Evolutionary conservation across 202 grass and related monocot genomes (phyloP).

Genomic region (Hordeum pubiflorum): DNA sequence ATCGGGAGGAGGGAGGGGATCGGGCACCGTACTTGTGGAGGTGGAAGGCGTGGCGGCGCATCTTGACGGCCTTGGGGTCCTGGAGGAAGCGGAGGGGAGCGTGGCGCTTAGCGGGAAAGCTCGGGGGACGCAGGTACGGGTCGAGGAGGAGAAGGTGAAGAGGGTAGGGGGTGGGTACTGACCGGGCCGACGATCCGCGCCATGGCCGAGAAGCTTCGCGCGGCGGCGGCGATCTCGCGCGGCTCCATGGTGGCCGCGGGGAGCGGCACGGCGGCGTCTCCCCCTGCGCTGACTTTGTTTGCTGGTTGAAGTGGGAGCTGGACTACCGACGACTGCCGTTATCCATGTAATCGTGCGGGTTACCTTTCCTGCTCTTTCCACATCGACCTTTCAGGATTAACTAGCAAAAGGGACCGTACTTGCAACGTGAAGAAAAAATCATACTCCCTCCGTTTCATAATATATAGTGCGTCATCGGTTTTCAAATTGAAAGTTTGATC

Average conservation of each 20-base stretch:
- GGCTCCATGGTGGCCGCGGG: conserved; percentile 37
- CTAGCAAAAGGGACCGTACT: no score
- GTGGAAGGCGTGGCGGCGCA: conserved; percentile 77
- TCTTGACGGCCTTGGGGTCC: conserved; percentile 88
- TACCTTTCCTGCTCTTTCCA: no score
- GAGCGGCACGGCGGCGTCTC: not conserved
- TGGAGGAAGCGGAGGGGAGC: conserved; percentile 15
- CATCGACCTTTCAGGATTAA: no score
- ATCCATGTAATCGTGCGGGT: not conserved
- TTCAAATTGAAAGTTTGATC: no score
- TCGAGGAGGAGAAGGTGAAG: not conserved
- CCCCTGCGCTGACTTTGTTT: not conserved
- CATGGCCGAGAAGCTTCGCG: conserved; percentile 67
- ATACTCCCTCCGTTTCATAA: no score
- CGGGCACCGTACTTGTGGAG: conserved; percentile 46
- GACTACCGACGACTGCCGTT: not conserved
- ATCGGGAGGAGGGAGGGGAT: not conserved
- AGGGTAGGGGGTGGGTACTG: conserved; percentile 19
- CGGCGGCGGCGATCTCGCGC: conserved; percentile 40
- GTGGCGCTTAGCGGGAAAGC: conserved; percentile 15
- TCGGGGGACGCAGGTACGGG: not conserved
- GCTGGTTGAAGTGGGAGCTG: not conserved
- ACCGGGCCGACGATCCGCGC: conserved; percentile 61
- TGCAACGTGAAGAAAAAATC: no score
- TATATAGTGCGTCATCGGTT: no score